Evolutionary conservation across 2,329 filamentous ascomycete species (phyloP).

Genomic region (Pseudogymnoascus sp.): DNA sequence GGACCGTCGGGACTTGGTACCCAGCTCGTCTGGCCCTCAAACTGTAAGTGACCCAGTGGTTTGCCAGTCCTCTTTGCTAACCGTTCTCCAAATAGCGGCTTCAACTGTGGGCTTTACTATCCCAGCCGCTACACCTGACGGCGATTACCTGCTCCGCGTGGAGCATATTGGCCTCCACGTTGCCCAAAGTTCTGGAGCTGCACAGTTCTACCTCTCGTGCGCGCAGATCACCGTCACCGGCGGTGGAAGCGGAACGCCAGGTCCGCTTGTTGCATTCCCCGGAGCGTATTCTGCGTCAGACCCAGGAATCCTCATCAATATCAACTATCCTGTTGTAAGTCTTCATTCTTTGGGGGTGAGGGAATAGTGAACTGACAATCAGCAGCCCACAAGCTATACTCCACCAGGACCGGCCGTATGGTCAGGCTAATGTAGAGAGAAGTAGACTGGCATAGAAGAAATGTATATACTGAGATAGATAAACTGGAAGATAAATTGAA

Average conservation of each 20-base stretch:
- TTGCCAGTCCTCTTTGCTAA: background rate
- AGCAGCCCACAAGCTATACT: conserved; percentile 22
- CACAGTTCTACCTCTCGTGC: conserved; percentile 30
- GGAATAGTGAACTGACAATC: background rate
- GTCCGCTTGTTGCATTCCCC: conserved; percentile 30
- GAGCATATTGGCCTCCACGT: conserved; percentile 29
- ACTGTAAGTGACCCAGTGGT: conserved; percentile 15
- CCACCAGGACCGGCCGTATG: conserved; percentile 23
- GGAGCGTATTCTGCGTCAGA: conserved; percentile 31
- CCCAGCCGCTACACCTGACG: conserved; percentile 29
- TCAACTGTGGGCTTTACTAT: conserved; percentile 29
- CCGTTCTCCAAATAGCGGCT: background rate
- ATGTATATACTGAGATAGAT: background rate
- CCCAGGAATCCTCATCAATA: conserved; percentile 29
- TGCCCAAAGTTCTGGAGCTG: conserved; percentile 12
- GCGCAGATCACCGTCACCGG: conserved; percentile 36
- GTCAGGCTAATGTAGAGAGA: conserved; percentile 1
- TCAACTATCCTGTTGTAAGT: conserved; percentile 31
- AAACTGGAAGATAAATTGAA: background rate
- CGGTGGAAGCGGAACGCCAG: conserved; percentile 32
- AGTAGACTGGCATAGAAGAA: background rate
- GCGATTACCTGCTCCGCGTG: conserved; percentile 32
- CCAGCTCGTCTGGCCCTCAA: conserved; percentile 21
- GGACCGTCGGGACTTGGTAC: conserved; percentile 17
- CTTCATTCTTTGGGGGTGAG: background rate